Base-by-base conservation (phyloP, 495 filamentous ascomycete species). In the Xylaria castorea region DNA sequence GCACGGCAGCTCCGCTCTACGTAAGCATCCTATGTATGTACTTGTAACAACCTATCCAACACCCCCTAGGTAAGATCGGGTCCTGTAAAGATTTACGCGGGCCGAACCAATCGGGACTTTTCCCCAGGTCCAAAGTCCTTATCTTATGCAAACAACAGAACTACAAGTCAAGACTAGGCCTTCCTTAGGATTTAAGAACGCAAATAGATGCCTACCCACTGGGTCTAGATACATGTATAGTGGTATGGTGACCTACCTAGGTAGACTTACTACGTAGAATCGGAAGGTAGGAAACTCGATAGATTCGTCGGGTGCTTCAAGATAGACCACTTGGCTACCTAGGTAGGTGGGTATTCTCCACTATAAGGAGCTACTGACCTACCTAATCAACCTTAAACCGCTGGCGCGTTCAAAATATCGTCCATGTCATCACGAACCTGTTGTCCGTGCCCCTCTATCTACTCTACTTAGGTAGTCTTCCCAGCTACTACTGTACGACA, bases 341-440 rank as follows among this genome's bases (percentile, higher is more conserved):
- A 30, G 12, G 53, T 14, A 57, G 53, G 53, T 57, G 53, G 53
- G 53, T 57, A 57, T 57, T 57, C 53, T 16, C 53, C 53, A 57
- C 53, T 57, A 57, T 57, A 30, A 18, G 14, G 14, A 14, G 53
- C 12, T 30, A 32, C 53, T 5, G 53, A 57, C 53, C 53, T 57
- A 57, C 53, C 53, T 61, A 64, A 64, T 42, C 61, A 64, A 44
- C 61, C 38, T 42, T 64, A 64, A 64, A 38, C 14, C 61, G 44
- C 61, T 42, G 61, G 36, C 36, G 55, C 22, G 55, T 12, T 14
- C 60, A n/a, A 25, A 25, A 16, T 25, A 14, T 22, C 9, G n/a
- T 25, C 36, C 20, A 38, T 40, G 60, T 25, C 36, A 62, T 62
- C 36, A 62, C 60, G 60, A 62, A 62, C 58, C 8, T 22, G 32